Base-by-base conservation (phyloP, 75 land plant species). In the Sequoiadendron giganteum region DNA sequence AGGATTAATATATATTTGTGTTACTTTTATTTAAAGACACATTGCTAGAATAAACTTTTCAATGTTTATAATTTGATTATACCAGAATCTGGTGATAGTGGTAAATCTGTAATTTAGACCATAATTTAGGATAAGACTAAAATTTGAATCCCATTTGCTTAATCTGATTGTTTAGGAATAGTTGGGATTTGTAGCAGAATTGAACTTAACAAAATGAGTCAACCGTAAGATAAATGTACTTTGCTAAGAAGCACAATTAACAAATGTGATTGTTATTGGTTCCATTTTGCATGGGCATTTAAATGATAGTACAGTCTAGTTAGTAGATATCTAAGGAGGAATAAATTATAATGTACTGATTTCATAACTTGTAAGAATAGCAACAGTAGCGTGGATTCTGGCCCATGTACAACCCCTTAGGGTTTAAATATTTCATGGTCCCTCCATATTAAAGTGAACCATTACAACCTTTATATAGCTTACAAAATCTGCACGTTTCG, bases 111-210 rank as follows among this genome's bases (percentile, higher is more conserved):
- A 73, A 81, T 21, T 13, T 25, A 43, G 49, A 45, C 83, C 32
- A 28, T 45, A 43, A 43, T 43, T 9, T 0, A 45, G 48, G 13
- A 28, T 47, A 10, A 43, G 45, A 19, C 2, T 0, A 82, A 39
- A 82, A 82, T 82, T 28, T 5, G 13, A 82, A 11, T 47, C 54
- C n/a, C 45, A n/a, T n/a, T 82, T 7, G 48, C 32, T 47, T 47
- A n/a, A 45, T 43, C 30, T 43, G 52, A 43, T 40, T 85, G 7
- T n/a, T 55, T 87, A 76, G 88, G 10, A 80, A 87, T 83, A 38
- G 42, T 10, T 83, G 86, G 30, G 86, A 38, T 80, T 82, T 10
- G 6, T 45, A n/a, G 32, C 84, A 28, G 28, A 7, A 48, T 28
- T 82, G n/a, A 82, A 47, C n/a, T 45, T 82, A 21, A 47, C 32